Evolutionary conservation across 225 moss, liverwort and hornwort species (phyloP).

Genomic region (Pseudisothecium myosuroides): DNA sequence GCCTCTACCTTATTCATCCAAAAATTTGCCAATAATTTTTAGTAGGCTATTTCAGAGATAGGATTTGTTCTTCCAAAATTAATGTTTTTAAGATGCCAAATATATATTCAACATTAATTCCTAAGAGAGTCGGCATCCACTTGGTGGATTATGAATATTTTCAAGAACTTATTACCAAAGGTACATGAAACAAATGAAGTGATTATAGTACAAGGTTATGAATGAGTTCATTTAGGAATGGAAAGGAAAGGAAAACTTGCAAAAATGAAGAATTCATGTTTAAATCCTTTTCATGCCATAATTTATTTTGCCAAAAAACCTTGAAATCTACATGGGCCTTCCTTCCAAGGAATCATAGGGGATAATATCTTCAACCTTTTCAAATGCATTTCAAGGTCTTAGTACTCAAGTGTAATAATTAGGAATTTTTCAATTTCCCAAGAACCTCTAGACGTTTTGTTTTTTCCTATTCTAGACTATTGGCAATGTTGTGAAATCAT

Average conservation of each 20-base stretch:
- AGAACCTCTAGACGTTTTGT: neutral
- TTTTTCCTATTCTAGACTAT: neutral
- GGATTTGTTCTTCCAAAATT: fast-evolving
- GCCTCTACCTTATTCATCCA: neutral
- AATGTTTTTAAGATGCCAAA: neutral
- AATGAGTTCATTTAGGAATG: neutral
- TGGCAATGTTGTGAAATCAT: neutral
- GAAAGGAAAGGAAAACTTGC: neutral
- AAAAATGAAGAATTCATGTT: neutral
- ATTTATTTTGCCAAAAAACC: neutral
- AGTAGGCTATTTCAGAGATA: neutral
- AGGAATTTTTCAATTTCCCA: neutral
- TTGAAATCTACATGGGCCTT: neutral
- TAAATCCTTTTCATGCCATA: neutral
- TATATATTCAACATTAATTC: neutral
- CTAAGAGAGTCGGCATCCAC: fast-evolving
- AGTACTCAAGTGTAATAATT: neutral
- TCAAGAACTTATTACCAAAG: neutral
- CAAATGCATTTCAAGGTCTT: neutral
- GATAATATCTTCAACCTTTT: neutral
- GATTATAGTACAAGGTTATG: neutral
- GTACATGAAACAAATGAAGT: neutral
- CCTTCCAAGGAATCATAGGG: neutral
- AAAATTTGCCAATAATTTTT: neutral
- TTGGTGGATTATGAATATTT: neutral